A percentile compares a stretch with the other conserved stretches of the same genome.
These are phyloP conservation scores for Allomyces macrogynus DNA, from an alignment of 192 early-diverging fungal species.

Conservation along the genomic window DNA sequence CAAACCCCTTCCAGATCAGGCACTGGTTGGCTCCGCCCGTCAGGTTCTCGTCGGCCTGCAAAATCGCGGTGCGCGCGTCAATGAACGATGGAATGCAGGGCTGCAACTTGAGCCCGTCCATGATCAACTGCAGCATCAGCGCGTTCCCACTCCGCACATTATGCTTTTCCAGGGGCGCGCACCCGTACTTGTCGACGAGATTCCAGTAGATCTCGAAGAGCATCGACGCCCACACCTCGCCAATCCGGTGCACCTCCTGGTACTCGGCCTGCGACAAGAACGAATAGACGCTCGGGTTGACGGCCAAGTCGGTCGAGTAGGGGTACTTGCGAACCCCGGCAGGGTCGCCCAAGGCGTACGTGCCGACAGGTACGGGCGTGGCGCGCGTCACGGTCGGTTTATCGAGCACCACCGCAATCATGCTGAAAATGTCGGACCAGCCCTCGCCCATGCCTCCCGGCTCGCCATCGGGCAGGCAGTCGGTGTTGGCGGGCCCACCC, in stretches of 20 bases:
- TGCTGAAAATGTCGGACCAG: slow-evolving; percentile 81
- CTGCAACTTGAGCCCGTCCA: slow-evolving; percentile 32
- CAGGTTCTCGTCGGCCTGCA: slow-evolving; percentile 20
- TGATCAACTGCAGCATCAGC: slow-evolving; percentile 19
- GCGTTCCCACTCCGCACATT: slow-evolving; percentile 18
- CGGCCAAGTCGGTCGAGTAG: slow-evolving; percentile 16
- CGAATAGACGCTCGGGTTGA: slow-evolving; percentile 9
- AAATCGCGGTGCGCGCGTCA: slow-evolving; percentile 26
- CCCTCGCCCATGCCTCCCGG: slow-evolving; percentile 87
- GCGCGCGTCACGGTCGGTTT: slow-evolving; percentile 16
- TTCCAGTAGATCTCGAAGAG: slow-evolving; percentile 24
- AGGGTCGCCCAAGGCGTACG: slow-evolving; percentile 12
- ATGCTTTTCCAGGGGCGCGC: slow-evolving; percentile 2
- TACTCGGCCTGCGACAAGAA: background rate
- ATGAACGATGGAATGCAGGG: slow-evolving; percentile 30
- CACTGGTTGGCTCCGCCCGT: slow-evolving; percentile 21
- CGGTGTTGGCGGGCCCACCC: slow-evolving; percentile 74
- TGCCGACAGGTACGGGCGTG: slow-evolving; percentile 18
- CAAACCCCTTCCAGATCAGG: slow-evolving; percentile 17
- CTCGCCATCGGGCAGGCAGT: slow-evolving; percentile 73
- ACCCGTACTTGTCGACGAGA: slow-evolving; percentile 30
- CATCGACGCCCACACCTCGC: background rate
- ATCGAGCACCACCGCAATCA: slow-evolving; percentile 18
- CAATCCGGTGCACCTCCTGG: background rate
- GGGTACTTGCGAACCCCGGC: slow-evolving; percentile 10